A percentile compares a stretch with the other conserved stretches of the same genome.
These are phyloP conservation scores for Diaporthe sp. DNA, from an alignment of 2,329 filamentous ascomycete species.

Conservation along the genomic window DNA sequence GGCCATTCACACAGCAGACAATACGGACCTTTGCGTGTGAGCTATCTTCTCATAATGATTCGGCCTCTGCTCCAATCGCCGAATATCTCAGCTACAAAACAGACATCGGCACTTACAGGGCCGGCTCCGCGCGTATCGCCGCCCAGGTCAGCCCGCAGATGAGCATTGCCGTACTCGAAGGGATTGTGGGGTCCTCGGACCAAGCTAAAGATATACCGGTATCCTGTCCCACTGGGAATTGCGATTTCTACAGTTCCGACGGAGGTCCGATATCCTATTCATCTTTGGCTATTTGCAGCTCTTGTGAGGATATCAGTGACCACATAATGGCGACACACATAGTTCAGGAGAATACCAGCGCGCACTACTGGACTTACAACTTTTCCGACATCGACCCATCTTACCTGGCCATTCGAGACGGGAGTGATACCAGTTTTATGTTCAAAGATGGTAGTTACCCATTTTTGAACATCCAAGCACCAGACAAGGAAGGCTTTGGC, in stretches of 20 bases:
- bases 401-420: neutral
- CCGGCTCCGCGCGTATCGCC: too few species aligned
- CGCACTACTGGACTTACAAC: neutral
- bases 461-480: neutral
- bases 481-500: neutral
- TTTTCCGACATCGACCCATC: neutral
- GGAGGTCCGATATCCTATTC: neutral
- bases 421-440: neutral
- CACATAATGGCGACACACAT: neutral
- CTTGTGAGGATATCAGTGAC: neutral
- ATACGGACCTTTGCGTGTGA: neutral
- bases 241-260: neutral
- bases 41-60: neutral
- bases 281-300: neutral
- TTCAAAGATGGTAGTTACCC: neutral
- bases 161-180: neutral
- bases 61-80: neutral
- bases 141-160: neutral
- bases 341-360: neutral
- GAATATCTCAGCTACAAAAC: neutral
- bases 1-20: neutral
- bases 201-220: neutral
- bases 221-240: neutral
- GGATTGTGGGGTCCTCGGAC: neutral
- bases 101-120: neutral